Base-by-base conservation (phyloP, 2,329 filamentous ascomycete genomes). In the Orbilia javanica region DNA sequence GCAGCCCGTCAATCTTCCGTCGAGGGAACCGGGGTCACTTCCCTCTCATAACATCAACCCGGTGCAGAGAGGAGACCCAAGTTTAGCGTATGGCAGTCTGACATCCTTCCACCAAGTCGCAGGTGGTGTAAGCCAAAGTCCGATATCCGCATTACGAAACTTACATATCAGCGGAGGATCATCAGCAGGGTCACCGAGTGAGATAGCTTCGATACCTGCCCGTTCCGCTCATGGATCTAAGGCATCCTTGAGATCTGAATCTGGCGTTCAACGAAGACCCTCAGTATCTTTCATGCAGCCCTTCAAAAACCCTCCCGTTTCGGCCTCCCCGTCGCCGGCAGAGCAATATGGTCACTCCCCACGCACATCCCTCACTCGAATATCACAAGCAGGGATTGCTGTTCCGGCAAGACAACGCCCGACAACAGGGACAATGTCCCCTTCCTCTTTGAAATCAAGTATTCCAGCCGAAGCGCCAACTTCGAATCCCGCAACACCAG, bases 291-390 rank as follows among this genome's bases (percentile, higher is more conserved):
- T 97, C 82, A 82, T 82, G 81, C 93, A 96, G 81, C 94, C 95
- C 0, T 99, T 99, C 86, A 99, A 99, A 84, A 93, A 94, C 13
- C 95, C 95, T 10, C 96, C 95, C 0, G 86, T 98, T n/a, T 97
- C 94, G 1, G 93, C 92, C 3, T 97, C 94, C 3, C 95, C 94
- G 18, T 86, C 88, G n/a, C 73, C 66, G 3, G 84, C 86, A 31
- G 84, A 86, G 3, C 85, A 86, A 46, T 85, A 87, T 46, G 86
- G 86, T n/a, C 85, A 85, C 5, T 89, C 88, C 6, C 88, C 88
- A 31, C 85, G 87, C 77, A 87, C 85, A 25, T 86, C 85, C 1
- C 81, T 86, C 25, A 84, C 84, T 66, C 84, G 86, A 71, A 81
- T 81, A 25, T 62, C 69, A 46, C 74, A 83, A 2, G 83, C 84